phyloP scores from a whole-genome alignment of 345 rosid genomes.

The Luvunga scandens region DNA sequence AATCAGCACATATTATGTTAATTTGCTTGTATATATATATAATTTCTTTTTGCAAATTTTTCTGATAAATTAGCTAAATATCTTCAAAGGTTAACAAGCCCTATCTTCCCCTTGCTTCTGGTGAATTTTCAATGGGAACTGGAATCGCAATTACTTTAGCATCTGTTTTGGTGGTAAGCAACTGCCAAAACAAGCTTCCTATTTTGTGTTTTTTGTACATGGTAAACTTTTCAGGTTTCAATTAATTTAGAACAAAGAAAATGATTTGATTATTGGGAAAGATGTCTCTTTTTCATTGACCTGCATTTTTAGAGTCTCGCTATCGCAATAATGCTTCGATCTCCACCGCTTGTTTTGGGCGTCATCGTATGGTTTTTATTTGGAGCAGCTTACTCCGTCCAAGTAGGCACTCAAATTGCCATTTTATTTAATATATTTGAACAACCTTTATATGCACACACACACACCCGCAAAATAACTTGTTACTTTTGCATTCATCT shows the following conservation, averaged over 20 bases:
- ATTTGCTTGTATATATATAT: no score
- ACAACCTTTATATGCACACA: background rate
- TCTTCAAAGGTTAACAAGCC: slow-evolving; percentile 32
- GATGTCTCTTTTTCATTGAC: background rate
- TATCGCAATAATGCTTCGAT: background rate
- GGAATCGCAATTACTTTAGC: slow-evolving; percentile 22
- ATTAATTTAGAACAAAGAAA: no score
- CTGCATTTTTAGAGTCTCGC: background rate
- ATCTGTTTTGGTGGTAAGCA: slow-evolving; percentile 22
- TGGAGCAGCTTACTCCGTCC: background rate
- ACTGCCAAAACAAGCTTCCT: background rate
- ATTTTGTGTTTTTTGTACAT: background rate
- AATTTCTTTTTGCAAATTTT: background rate
- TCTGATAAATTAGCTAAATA: background rate
- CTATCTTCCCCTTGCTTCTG: slow-evolving; percentile 36
- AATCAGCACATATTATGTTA: background rate
- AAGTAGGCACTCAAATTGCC: background rate
- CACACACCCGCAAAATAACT: no score
- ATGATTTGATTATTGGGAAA: background rate
- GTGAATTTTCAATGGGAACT: slow-evolving; percentile 28
- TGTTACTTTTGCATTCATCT: background rate
- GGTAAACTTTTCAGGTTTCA: no score
- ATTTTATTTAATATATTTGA: background rate
- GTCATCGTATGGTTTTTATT: background rate
- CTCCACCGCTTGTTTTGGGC: background rate